Evolutionary conservation across 116 monocot species (phyloP), one percentile per base, ranked within the genome.

Genomic region (Cymodocea nodosa): DNA sequence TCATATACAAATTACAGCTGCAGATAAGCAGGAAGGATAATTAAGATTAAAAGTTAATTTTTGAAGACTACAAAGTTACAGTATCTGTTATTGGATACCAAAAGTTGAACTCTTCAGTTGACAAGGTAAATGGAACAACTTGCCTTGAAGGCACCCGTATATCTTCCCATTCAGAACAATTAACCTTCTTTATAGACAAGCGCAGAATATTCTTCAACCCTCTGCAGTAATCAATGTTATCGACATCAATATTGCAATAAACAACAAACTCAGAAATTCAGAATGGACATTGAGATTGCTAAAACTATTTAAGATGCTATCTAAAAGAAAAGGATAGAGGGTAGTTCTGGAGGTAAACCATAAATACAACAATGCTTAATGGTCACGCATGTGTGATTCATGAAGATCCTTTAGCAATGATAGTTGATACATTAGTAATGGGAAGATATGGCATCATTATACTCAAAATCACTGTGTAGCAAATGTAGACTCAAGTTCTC

Each of bases 181-280:
- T 80, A 15, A 57, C 76, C 66, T 69, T 90, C 81, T 85, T 90
- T 37, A 95, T 80, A 67, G 56, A 67, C 37, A 95, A 75, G 12
- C 76, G 63, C 60, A 90, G 12, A 76, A 90, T 87, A 79, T 85
- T 90, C 67, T 83, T 87, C 23, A 95, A 81, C 18, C 90, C 95
- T 81, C 95, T 95, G 85, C 72, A 94, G 37, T 40, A 69, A 4
- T 54, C 35, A 52, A 52, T 66, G n/a, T 52, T 34, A 53, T 44
- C 1, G 15, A 40, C 44, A 50, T 50, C 13, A 24, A 50, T 24
- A 23, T 37, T 62, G 62, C 36, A n/a, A 60, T 15, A 60, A 60
- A 35, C 23, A 57, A 57, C 24, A 57, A 57, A 24, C 23, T 57
- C 14, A 23, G 23, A 18, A 56, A 30, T 30, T 30, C 1, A 30